Base-by-base conservation (phyloP, 805 yeast species). In the Nakazawaea anatomiae region DNA sequence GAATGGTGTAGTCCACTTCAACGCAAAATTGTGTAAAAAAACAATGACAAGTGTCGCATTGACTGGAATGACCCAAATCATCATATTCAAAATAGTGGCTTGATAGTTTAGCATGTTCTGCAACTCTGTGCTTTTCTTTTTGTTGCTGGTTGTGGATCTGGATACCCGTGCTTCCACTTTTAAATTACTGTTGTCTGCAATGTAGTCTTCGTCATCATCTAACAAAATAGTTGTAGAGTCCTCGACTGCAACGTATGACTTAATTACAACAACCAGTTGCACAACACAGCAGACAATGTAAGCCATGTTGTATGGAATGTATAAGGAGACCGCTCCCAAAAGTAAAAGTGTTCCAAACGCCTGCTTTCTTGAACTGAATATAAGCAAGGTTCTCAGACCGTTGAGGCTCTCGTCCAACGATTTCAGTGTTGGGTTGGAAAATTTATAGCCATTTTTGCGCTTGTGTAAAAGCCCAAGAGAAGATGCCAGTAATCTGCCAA, bases 1-100 rank as follows among this genome's bases (percentile, higher is more conserved):
- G 60, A 89, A 89, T 14, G 96, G 90, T 0, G 94, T 87, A 50
- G 75, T 77, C 96, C 96, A 88, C 57, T 76, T 79, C 18, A 89
- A 75, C 1, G 86, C 76, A 52, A 89, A 71, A 60, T 90, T 87
- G 60, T 88, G 96, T 35, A 87, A 69, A 73, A 90, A 89, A 1
- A 90, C 96, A 52, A 89, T 71, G 31, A 90, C 62, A 1, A 87
- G 81, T 0, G 97, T 96, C 1, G 83, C 70, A 58, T 86, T 86
- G 25, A 89, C 80, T 0, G 96, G 96, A 4, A 88, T 66, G 8
- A 88, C 74, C 86, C 96, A 86, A 8, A 87, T 54, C 85, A 89
- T 79, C 50, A 89, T 58, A 60, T 88, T 66, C 31, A 87, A 63
- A 2, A 88, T 54, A 1, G 91, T 75, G n/a, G 80, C 52, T 54